A percentile compares a stretch with the other conserved stretches of the same genome.
phyloP scores from a whole-genome alignment of 1,284 basidiomycete genomes.

The Macrocybe sp. region DNA sequence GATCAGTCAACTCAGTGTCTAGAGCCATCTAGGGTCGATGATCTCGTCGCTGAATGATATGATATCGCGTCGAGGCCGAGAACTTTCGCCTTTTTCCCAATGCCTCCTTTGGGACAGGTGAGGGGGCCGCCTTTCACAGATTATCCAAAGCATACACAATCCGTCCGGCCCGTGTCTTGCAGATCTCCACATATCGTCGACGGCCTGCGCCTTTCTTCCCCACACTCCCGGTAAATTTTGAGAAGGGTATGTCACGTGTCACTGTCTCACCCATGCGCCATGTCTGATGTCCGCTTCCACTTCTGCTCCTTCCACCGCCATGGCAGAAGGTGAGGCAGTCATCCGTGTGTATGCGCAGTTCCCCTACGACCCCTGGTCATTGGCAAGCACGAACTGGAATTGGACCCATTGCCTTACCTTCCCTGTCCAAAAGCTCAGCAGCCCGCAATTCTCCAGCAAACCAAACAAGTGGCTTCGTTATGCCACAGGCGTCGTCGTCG shows the following conservation, averaged over 20 bases:
- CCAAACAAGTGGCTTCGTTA: conserved; percentile 17
- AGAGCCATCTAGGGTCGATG: not conserved
- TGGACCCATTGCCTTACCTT: not conserved
- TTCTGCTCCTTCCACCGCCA: too few relatives aligned
- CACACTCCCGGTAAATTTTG: too few relatives aligned
- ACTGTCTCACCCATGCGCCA: too few relatives aligned
- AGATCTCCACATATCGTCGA: too few relatives aligned
- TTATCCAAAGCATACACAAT: too few relatives aligned
- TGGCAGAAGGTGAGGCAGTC: too few relatives aligned
- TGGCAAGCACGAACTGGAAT: not conserved
- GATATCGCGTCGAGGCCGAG: not conserved
- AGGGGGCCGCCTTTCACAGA: too few relatives aligned
- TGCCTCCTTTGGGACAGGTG: not conserved
- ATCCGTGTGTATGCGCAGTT: too few relatives aligned
- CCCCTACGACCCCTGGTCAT: too few relatives aligned
- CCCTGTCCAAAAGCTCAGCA: conserved; percentile 7
- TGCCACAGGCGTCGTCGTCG: conserved; percentile 14
- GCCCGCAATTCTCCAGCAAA: conserved; percentile 12
- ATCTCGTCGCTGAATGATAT: not conserved
- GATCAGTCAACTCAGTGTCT: not conserved
- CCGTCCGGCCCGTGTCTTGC: too few relatives aligned
- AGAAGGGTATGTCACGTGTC: too few relatives aligned
- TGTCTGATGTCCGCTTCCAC: too few relatives aligned
- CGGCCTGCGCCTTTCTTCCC: not conserved
- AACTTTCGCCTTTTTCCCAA: not conserved